Evolutionary conservation across 345 rosid genomes (phyloP).

Genomic region (Anacardium occidentale): DNA sequence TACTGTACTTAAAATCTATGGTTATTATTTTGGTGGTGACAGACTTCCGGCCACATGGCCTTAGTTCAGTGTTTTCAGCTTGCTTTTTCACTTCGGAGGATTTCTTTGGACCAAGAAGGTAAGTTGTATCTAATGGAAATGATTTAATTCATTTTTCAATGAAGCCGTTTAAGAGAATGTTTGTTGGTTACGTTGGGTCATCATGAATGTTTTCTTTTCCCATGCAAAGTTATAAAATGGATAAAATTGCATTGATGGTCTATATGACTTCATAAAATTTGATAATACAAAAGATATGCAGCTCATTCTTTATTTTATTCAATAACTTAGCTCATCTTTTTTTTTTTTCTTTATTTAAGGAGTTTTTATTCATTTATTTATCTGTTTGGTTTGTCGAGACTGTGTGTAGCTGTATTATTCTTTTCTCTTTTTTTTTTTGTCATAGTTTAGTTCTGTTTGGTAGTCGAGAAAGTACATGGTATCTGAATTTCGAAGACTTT

Average conservation of each 20-base stretch:
- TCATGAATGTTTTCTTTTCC: not conserved
- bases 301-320: no score
- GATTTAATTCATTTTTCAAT: not conserved
- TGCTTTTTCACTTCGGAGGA: slow-evolving; percentile 75
- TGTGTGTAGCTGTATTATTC: no score
- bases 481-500: no score
- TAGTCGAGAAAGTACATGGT: no score
- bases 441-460: no score
- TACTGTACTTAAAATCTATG: not conserved
- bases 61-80: slow-evolving; percentile 83
- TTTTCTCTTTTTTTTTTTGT: no score
- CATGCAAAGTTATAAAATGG: not conserved
- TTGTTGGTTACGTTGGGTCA: not conserved
- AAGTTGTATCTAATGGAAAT: slow-evolving; percentile 21
- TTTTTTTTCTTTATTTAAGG: no score
- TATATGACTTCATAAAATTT: not conserved
- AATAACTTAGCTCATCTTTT: no score
- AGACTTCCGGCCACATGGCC: slow-evolving; percentile 78
- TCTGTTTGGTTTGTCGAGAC: no score
- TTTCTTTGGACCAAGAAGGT: slow-evolving; percentile 76
- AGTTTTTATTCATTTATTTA: no score
- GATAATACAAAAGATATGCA: not conserved
- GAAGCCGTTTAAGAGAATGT: not conserved
- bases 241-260: not conserved
- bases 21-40: slow-evolving; percentile 31